Conservation (phyloP, 352 stramenopile genomes). For the Phytophthora melonis region DNA sequence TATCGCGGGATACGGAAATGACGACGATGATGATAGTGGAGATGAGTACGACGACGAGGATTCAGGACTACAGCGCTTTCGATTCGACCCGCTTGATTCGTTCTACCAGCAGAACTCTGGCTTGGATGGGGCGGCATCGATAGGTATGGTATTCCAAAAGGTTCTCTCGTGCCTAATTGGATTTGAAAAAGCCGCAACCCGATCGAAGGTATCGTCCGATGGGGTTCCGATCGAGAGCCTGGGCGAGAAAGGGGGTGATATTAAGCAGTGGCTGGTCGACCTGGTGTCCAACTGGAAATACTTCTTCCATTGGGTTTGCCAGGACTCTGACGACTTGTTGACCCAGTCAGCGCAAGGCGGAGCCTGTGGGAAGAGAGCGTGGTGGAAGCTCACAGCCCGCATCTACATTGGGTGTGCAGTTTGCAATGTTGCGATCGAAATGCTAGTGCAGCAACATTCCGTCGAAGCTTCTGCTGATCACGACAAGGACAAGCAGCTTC, state of each 20-base stretch:
- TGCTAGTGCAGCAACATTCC: slow-evolving; percentile 24
- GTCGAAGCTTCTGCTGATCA: background rate
- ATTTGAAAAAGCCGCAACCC: slow-evolving; percentile 44
- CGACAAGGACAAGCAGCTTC: background rate
- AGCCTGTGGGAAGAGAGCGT: slow-evolving; percentile 30
- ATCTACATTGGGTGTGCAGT: slow-evolving; percentile 60
- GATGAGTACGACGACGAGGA: slow-evolving; percentile 43
- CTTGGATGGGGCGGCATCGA: slow-evolving; percentile 50
- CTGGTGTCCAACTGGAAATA: slow-evolving; percentile 64
- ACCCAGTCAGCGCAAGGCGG: slow-evolving; percentile 16
- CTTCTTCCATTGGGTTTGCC: slow-evolving; percentile 68
- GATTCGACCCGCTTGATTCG: slow-evolving; percentile 46
- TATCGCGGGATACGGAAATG: slow-evolving; percentile 17
- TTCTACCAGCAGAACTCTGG: slow-evolving; percentile 67
- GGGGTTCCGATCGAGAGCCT: slow-evolving; percentile 28
- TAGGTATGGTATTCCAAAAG: slow-evolving; percentile 58
- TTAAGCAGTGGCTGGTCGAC: slow-evolving; percentile 51
- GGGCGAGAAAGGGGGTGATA: slow-evolving; percentile 32
- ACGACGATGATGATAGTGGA: slow-evolving; percentile 29
- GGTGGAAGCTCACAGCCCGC: slow-evolving; percentile 58
- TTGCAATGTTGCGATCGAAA: slow-evolving; percentile 56
- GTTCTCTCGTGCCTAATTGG: slow-evolving; percentile 54
- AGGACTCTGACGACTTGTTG: slow-evolving; percentile 39
- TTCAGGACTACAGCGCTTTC: slow-evolving; percentile 37
- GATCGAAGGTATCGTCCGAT: slow-evolving; percentile 35